phyloP scores from a whole-genome alignment of 225 moss, liverwort and hornwort genomes.

The Bryoerythrophyllum caledonicum region DNA sequence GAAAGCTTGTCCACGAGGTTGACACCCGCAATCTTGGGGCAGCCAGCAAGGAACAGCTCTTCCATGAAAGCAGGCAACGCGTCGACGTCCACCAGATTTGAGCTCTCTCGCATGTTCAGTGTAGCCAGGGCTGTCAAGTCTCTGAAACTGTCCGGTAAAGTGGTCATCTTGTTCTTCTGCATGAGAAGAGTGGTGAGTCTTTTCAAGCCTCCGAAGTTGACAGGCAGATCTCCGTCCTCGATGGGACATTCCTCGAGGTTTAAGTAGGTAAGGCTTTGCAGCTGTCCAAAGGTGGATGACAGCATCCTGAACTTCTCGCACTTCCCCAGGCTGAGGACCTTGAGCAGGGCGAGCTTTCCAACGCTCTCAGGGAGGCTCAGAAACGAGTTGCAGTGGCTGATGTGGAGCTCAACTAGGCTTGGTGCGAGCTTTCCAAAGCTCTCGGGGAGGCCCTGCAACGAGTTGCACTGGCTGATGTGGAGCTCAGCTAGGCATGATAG shows the following conservation, averaged over 20 bases:
- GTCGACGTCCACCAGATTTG: slow-evolving; percentile 7
- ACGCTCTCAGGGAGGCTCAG: slow-evolving; percentile 27
- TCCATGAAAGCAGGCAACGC: slow-evolving; percentile 22
- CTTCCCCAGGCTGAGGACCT: slow-evolving; percentile 22
- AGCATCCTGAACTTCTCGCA: slow-evolving; percentile 12
- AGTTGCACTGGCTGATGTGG: background rate
- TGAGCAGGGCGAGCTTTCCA: slow-evolving; percentile 6
- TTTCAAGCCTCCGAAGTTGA: slow-evolving; percentile 10
- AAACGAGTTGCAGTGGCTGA: background rate
- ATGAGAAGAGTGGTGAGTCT: background rate
- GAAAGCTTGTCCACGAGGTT: background rate
- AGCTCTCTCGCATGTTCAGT: slow-evolving; percentile 14
- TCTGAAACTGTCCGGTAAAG: slow-evolving; percentile 22
- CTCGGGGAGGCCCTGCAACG: slow-evolving; percentile 7
- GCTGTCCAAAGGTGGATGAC: slow-evolving; percentile 9
- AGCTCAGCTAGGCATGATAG: slow-evolving; percentile 21
- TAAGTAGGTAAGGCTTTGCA: slow-evolving; percentile 14
- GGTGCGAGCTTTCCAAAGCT: slow-evolving; percentile 22
- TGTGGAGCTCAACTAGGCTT: slow-evolving; percentile 21
- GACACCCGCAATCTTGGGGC: slow-evolving; percentile 1
- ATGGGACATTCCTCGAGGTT: slow-evolving; percentile 15
- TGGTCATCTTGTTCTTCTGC: slow-evolving; percentile 27
- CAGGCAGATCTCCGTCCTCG: slow-evolving; percentile 23
- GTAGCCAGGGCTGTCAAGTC: slow-evolving; percentile 6
- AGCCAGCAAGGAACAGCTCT: slow-evolving; percentile 23